Conservation (phyloP, 2,329 filamentous ascomycete genomes). For the Bimuria novae-zelandiae region DNA sequence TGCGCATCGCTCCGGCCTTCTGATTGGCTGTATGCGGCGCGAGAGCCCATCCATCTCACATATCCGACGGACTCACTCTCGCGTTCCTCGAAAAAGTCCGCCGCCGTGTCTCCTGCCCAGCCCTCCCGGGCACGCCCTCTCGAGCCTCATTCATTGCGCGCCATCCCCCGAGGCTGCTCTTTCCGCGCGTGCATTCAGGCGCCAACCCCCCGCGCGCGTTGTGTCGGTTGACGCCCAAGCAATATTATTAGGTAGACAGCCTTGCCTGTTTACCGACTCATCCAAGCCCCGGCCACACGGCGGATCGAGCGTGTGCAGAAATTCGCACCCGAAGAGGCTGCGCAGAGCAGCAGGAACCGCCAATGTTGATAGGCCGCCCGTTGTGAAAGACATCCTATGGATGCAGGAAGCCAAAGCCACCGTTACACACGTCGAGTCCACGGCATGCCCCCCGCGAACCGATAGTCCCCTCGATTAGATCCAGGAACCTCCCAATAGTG, state of each 20-base stretch:
- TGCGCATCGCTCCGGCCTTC: background rate
- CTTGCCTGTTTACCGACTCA: constrained; percentile 10
- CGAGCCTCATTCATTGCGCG: constrained; percentile 19
- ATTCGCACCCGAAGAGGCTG: constrained; percentile 4
- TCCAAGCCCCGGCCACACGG: constrained; percentile 12
- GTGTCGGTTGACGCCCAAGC: constrained; percentile 31
- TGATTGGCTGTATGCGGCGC: constrained; percentile 22
- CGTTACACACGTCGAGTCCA: constrained; percentile 34
- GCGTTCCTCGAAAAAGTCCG: constrained; percentile 8
- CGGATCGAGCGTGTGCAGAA: constrained; percentile 14
- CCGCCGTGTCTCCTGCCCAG: constrained; percentile 18
- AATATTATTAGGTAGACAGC: constrained; percentile 22
- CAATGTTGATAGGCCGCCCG: constrained; percentile 16
- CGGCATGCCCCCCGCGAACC: constrained; percentile 41
- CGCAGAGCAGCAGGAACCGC: constrained; percentile 5
- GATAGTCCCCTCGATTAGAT: constrained; percentile 30
- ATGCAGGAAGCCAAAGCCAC: constrained; percentile 30
- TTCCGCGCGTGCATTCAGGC: constrained; percentile 7
- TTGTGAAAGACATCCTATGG: constrained; percentile 29
- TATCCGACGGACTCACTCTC: constrained; percentile 20
- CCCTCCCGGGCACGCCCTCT: constrained; percentile 19
- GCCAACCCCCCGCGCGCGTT: constrained; percentile 2
- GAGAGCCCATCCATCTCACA: constrained; percentile 20
- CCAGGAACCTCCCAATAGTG: no score
- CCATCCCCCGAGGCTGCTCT: constrained; percentile 14